These are phyloP conservation scores for Russula emetica DNA, from an alignment of 768 basidiomycete species.

Conservation along the genomic window DNA sequence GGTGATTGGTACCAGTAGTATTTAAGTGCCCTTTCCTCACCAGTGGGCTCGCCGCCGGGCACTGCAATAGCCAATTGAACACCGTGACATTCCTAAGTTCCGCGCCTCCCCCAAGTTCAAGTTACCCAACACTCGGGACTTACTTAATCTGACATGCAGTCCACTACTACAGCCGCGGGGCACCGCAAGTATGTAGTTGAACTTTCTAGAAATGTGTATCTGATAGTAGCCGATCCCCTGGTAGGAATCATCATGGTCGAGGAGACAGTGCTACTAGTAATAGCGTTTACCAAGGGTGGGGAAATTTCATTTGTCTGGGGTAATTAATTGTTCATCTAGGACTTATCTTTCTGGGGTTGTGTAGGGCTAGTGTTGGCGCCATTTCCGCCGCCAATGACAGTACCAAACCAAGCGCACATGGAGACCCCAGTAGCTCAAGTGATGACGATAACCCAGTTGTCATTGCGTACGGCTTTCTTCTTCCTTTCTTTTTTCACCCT, in stretches of 20 bases:
- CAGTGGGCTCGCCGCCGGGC: not conserved
- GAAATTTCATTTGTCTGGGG: not conserved
- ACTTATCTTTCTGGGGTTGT: not conserved
- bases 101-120: not conserved
- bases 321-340: not conserved
- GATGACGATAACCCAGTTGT: not conserved
- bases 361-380: not conserved
- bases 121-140: not conserved
- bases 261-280: not conserved
- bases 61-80: not conserved
- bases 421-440: not conserved
- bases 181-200: not conserved
- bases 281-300: not conserved
- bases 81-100: no score
- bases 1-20: not conserved
- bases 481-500: no score
- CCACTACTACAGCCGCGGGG: not conserved
- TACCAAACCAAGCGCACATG: not conserved
- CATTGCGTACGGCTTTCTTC: not conserved
- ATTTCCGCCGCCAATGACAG: not conserved
- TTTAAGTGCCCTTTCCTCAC: not conserved
- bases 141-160: not conserved
- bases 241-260: not conserved
- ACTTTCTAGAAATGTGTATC: not conserved
- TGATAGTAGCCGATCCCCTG: not conserved